Percentiles rank a stretch among this genome's conserved stretches.
Conservation (phyloP, 768 basidiomycete genomes). For the Trametes villosa region DNA sequence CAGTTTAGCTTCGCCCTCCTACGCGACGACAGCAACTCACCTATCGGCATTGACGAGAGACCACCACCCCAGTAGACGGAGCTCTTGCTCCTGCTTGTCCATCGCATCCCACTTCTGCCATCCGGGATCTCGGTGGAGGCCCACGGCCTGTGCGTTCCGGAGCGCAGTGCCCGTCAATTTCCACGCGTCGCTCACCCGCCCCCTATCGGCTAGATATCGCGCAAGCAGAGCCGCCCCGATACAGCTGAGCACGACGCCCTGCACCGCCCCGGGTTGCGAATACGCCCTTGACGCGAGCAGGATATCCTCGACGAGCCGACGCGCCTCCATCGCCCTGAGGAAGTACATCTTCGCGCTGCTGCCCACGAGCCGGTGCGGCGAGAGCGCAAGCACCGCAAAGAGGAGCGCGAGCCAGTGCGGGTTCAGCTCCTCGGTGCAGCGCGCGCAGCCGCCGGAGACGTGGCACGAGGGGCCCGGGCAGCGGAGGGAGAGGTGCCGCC, state of each 20-base stretch:
- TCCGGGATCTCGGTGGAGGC: constrained; percentile 35
- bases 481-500: constrained; percentile 42
- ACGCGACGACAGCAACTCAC: too few species aligned
- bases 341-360: constrained; percentile 38
- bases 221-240: constrained; percentile 50
- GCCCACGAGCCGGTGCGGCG: constrained; percentile 34
- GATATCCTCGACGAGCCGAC: constrained; percentile 51
- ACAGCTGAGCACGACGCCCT: constrained; percentile 52
- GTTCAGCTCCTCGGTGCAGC: constrained; percentile 44
- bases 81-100: constrained; percentile 29
- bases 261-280: constrained; percentile 19
- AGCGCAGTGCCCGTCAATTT: constrained; percentile 31
- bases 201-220: constrained; percentile 49
- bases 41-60: constrained; percentile 22
- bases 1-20: neutral
- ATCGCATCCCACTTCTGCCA: constrained; percentile 35
- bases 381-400: constrained; percentile 52
- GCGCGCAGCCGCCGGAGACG: constrained; percentile 29
- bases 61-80: constrained; percentile 33
- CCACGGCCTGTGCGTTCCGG: constrained; percentile 32
- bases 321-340: constrained; percentile 48
- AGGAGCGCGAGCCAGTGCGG: constrained; percentile 55
- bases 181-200: constrained; percentile 48
- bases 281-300: constrained; percentile 27
- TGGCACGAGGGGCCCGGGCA: constrained; percentile 28